Conservation (phyloP, 2,329 filamentous ascomycete genomes). For the Botrytis paeoniae region DNA sequence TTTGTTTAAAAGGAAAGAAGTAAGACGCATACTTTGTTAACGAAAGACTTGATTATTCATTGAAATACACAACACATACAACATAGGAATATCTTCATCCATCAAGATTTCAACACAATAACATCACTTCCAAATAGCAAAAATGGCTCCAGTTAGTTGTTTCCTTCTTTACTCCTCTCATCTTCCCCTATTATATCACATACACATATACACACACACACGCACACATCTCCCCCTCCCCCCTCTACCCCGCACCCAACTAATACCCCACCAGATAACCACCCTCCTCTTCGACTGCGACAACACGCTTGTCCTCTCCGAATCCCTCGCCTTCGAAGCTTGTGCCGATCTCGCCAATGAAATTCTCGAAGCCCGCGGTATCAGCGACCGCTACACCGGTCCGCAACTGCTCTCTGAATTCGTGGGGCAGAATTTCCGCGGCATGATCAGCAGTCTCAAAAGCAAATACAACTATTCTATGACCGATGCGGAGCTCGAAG, state of each 20-base stretch:
- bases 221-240: not conserved
- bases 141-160: not conserved
- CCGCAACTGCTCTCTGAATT: constrained; percentile 79
- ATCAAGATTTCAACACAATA: not conserved
- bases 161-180: too few species aligned
- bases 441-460: constrained; percentile 79
- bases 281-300: constrained; percentile 75
- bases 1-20: not conserved
- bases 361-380: constrained; percentile 66
- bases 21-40: too few species aligned
- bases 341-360: constrained; percentile 87
- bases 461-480: constrained; percentile 73
- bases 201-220: not conserved
- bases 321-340: constrained; percentile 86
- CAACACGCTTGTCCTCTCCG: constrained; percentile 92
- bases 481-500: constrained; percentile 63
- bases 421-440: constrained; percentile 91
- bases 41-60: not conserved
- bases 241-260: not conserved
- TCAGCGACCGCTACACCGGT: constrained; percentile 70
- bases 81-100: not conserved
- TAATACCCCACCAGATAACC: constrained; percentile 51
- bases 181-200: not conserved
- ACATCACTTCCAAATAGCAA: not conserved
- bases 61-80: not conserved